Evolutionary conservation across 805 yeast genomes (phyloP), one percentile per base, ranked within the genome.

Genomic region (Candida pseudoglaebosa): DNA sequence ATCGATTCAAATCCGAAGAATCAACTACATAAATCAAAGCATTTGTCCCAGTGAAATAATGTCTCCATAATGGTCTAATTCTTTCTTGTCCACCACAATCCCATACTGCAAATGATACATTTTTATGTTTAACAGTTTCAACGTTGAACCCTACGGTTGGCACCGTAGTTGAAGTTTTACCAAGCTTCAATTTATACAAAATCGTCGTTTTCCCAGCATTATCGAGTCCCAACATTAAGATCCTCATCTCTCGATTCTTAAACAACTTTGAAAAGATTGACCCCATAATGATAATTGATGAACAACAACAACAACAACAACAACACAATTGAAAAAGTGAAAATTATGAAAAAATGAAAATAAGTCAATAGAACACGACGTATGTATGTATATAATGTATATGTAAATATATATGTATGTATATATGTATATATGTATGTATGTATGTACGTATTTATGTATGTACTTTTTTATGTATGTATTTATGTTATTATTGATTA

Each of bases 21-120:
- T 90, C 98, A 43, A 90, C 83, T 39, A 90, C 97, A 60, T 86
- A 90, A 39, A 90, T 87, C 42, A 90, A 73, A 7, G 95, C 96
- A 56, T 88, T 84, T 4, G 96, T 87, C 28, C 95, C 95, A 9
- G 95, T 85, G 63, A 84, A 88, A 65, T 90, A 90, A 58, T 90
- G 96, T 62, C 96, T 80, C 97, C 98, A 90, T 42, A 90, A 71
- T 0, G 95, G 95, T 56, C 96, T 78, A 50, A 89, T 77, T 61
- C 95, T 73, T 54, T 85, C 95, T 68, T 88, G 97, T 58, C 96
- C 97, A 65, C 97, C 97, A 44, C 93, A 93, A 62, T 86, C 95
- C 95, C 95, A 86, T 57, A 86, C 89, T 44, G 88, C 87, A 67
- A 86, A 84, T 40, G 84, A 80, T 42, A 85, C 82, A 59, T 84